Base-by-base conservation (phyloP, 2,329 filamentous ascomycete genomes). In the Kalmusia sp. region DNA sequence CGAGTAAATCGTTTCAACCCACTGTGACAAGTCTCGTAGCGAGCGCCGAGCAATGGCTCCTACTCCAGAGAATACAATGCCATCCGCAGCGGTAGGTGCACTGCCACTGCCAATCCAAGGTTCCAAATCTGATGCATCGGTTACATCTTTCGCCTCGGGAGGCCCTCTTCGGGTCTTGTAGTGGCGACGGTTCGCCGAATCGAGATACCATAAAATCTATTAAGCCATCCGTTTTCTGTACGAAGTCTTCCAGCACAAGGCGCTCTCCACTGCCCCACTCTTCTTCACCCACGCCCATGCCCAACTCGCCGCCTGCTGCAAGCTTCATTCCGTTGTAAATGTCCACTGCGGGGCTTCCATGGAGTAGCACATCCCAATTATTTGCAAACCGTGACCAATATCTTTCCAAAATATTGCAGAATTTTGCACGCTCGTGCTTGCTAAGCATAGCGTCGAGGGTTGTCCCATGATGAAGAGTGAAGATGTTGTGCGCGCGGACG, bases 251-350 rank as follows among this genome's bases (percentile, higher is more conserved):
- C 1, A 99, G 79, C 0, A 98, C 93, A 64, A 96, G 93, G 64
- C 93, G 83, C 77, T 98, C 93, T 27, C 92, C 92, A 70, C 93
- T 97, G 4, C 93, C 93, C 72, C 92, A 89, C 50, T 97, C 91
- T 77, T 98, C 95, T 72, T 98, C 95, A 15, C 95, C 95, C 1
- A 98, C 95, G 0, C 95, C 95, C 39, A 97, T 85, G 14, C 95
- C 95, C 22, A 98, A 84, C 76, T 98, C 93, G 15, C 95, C 93
- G 28, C 91, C 92, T 6, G 89, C 91, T 11, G 93, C 91, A 27
- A 99, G 81, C 73, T 96, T 96, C 68, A 96, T 86, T 5, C 91
- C 92, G 9, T 88, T 86, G 66, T 92, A 92, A 4, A 96, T 81
- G 58, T 88, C 88, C 1, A 89, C 85, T 2, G 88, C 87, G 0